Base-by-base conservation (phyloP, 306 rosid genomes). In the Betula pendula region DNA sequence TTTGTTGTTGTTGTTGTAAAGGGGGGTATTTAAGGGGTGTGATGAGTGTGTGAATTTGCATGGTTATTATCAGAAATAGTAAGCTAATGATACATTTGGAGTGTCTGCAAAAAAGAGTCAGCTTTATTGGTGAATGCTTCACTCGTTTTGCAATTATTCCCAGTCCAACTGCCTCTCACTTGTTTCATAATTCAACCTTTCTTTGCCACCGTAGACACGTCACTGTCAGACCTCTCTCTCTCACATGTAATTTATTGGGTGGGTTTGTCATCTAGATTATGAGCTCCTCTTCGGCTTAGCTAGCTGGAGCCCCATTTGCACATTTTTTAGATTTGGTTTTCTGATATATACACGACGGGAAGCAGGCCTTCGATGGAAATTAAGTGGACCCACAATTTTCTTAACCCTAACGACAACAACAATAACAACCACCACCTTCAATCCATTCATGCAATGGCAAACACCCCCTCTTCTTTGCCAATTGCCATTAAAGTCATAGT, bases 401-500 rank as follows among this genome's bases (percentile, higher is more conserved):
- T 72, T 77, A 77, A 62, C 77, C 33, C 80, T n/a, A 83, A 76
- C 81, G 69, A 60, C 72, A 55, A 68, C 50, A 48, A 60, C 50
- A 78, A 75, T 70, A 52, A 13, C 65, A 80, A 72, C 76, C 79
- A 74, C 86, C 78, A 82, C 79, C 71, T 74, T 84, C 80, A 76
- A 45, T 65, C 76, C 74, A 63, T 49, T 74, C 87, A 82, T 79
- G 77, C 68, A 72, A 90, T n/a, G 40, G 47, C 70, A 10, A 35
- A 35, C 70, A 78, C 43, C 73, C 51, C 80, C 84, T 62, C 84
- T 79, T 70, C 84, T 79, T 86, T 84, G 85, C 83, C 92, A 85
- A 82, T 85, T 86, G 87, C 81, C 92, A 85, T 84, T 84, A 81
- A 83, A 88, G 91, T 86, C 92, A 83, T 74, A 79, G 74, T 85